Conservation (phyloP, 2,329 filamentous ascomycete genomes). For the Sordariomycetes sp. region DNA sequence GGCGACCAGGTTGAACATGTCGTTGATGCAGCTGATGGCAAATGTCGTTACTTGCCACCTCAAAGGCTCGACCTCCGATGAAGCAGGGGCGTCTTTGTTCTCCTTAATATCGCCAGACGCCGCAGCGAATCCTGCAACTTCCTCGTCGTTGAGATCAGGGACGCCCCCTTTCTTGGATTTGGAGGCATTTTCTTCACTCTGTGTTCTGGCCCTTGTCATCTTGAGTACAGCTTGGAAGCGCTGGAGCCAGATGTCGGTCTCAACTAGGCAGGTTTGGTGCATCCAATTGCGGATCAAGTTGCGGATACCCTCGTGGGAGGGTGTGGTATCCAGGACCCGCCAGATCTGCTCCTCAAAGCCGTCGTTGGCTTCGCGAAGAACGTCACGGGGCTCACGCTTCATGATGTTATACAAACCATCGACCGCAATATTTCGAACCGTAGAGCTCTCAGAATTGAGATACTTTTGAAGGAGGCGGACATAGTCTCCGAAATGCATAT, state of each 20-base stretch:
- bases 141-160: constrained; percentile 88
- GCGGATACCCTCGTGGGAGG: constrained; percentile 69
- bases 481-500: constrained; percentile 77
- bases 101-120: constrained; percentile 53
- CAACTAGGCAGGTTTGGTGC: constrained; percentile 72
- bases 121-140: constrained; percentile 91
- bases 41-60: constrained; percentile 95
- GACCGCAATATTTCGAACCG: constrained; percentile 71
- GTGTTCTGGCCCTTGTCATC: constrained; percentile 66
- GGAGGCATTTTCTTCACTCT: constrained; percentile 38
- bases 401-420: constrained; percentile 90
- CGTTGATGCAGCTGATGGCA: constrained; percentile 79
- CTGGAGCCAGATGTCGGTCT: constrained; percentile 80
- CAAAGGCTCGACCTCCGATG: constrained; percentile 71
- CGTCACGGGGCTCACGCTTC: constrained; percentile 80
- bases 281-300: constrained; percentile 92
- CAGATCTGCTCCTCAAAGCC: constrained; percentile 88
- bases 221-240: constrained; percentile 83
- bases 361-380: constrained; percentile 64
- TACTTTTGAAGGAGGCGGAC: constrained; percentile 74
- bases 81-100: constrained; percentile 37
- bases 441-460: constrained; percentile 57
- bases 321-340: constrained; percentile 73
- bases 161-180: constrained; percentile 38
- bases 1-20: constrained; percentile 69